Evolutionary conservation across 2,329 filamentous ascomycete species (phyloP), one percentile per base, ranked within the genome.

Genomic region (Fusarium denticulatum): DNA sequence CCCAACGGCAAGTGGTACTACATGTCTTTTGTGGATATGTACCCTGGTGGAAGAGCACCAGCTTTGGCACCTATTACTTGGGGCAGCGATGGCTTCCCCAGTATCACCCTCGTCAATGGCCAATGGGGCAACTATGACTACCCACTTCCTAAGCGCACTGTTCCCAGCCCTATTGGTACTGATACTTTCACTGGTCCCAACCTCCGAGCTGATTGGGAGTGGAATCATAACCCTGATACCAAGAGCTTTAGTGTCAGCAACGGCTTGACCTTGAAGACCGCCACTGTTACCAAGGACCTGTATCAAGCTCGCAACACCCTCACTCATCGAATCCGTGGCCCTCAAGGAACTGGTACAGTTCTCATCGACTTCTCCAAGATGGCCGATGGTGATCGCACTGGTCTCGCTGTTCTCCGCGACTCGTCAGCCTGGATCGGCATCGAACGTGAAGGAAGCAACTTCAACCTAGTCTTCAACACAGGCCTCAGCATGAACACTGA

Each of bases 1-100:
- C 83, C 83, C 3, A 78, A 82, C 12, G 86, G 86, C 0, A 79
- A 86, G 20, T 91, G 88, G 88, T 89, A 87, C 73, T 91, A 88
- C 71, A 86, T 90, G 78, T 84, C 86, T 0, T 91, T 90, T 73
- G 78, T 85, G 10, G 86, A 88, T 71, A 82, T 83, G 0, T 91
- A 88, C 58, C 88, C 89, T 0, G 85, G 82, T 5, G 89, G 89
- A 0, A 83, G 88, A n/a, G 85, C 89, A 15, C 88, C 89, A 0
- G 86, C 89, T 1, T 78, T 89, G 2, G 88, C 88, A 0, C 88
- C 88, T 0, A 83, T 82, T 0, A 89, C 64, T 7, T 67, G 64
- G 64, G 64, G 64, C 12, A 60, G 52, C 0, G 64, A 67, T n/a
- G 64, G 64, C 0, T 67, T 37, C 15, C 64, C 64, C 5, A 37